These are phyloP conservation scores for Rhizopus stolonifer DNA, from an alignment of 371 early-diverging fungal species.

Conservation along the genomic window DNA sequence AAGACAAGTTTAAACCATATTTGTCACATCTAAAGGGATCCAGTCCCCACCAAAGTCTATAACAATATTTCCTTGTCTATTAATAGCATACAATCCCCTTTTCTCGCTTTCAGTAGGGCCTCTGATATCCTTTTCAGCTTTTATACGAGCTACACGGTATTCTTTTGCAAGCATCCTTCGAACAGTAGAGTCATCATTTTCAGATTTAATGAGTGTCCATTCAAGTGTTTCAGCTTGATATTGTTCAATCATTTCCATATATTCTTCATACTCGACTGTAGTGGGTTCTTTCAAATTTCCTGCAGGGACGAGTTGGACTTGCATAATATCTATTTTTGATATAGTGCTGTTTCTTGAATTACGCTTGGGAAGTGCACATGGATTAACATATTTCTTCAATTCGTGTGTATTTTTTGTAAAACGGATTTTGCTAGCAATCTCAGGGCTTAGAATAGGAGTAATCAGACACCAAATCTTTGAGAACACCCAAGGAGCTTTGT, in stretches of 20 bases:
- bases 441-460: conserved; percentile 80
- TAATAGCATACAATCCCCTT: conserved; percentile 21
- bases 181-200: neutral
- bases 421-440: conserved; percentile 79
- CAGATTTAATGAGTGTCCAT: conserved; percentile 20
- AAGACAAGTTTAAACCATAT: conserved; percentile 21
- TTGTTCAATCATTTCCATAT: conserved; percentile 17
- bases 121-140: conserved; percentile 25
- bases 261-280: conserved; percentile 21
- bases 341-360: too few relatives aligned
- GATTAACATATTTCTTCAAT: conserved; percentile 60
- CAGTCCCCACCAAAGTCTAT: conserved; percentile 24
- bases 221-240: conserved; percentile 23
- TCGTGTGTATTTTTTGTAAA: conserved; percentile 68
- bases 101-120: conserved; percentile 23
- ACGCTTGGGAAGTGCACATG: conserved; percentile 24
- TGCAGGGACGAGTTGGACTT: too few relatives aligned
- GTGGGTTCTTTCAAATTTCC: too few relatives aligned
- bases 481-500: conserved; percentile 87
- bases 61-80: conserved; percentile 14
- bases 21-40: conserved; percentile 28
- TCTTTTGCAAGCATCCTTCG: conserved; percentile 18
- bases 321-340: too few relatives aligned
- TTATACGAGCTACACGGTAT: conserved; percentile 24
- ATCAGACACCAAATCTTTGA: conserved; percentile 70